A percentile compares a stretch with the other conserved stretches of the same genome.
phyloP scores from a whole-genome alignment of 768 basidiomycete species.

The Phanerochaete carnosa region DNA sequence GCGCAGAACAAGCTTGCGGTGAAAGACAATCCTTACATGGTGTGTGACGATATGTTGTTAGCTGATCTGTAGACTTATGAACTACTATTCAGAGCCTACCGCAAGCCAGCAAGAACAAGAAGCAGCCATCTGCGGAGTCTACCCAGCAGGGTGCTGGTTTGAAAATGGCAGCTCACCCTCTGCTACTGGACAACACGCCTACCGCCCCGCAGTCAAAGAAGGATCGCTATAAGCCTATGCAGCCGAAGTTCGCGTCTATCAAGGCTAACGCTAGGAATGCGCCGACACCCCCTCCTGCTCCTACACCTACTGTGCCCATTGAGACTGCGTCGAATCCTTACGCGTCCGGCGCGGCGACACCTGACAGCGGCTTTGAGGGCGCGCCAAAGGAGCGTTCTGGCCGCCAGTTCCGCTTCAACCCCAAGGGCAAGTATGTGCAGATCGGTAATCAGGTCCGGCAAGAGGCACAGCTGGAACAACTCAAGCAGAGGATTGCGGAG shows the following conservation, averaged over 20 bases:
- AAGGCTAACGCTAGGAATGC: slow-evolving; percentile 82
- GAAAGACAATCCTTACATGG: slow-evolving; percentile 89
- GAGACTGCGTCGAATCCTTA: slow-evolving; percentile 73
- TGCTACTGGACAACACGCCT: slow-evolving; percentile 68
- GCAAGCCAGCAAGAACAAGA: slow-evolving; percentile 52
- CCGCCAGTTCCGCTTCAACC: slow-evolving; percentile 79
- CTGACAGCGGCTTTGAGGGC: slow-evolving; percentile 68
- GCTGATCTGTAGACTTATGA: background rate
- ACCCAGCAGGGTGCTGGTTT: slow-evolving; percentile 79
- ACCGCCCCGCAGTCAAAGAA: slow-evolving; percentile 70
- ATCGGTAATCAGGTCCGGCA: slow-evolving; percentile 69
- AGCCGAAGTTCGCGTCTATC: slow-evolving; percentile 96
- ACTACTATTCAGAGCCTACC: slow-evolving; percentile 43
- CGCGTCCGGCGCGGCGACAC: slow-evolving; percentile 43
- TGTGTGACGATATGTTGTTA: slow-evolving; percentile 28
- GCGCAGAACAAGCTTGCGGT: slow-evolving; percentile 73
- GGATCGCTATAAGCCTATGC: slow-evolving; percentile 97
- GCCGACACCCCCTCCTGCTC: slow-evolving; percentile 54
- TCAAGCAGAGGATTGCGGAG: slow-evolving; percentile 92
- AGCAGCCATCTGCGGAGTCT: slow-evolving; percentile 53
- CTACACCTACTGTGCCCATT: slow-evolving; percentile 31
- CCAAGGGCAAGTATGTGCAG: slow-evolving; percentile 88
- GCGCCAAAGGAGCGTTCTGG: slow-evolving; percentile 68
- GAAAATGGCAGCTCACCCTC: slow-evolving; percentile 88
- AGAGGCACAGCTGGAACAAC: slow-evolving; percentile 79